phyloP scores from a whole-genome alignment of 2,329 filamentous ascomycete genomes.

The Alternaria arborescens region DNA sequence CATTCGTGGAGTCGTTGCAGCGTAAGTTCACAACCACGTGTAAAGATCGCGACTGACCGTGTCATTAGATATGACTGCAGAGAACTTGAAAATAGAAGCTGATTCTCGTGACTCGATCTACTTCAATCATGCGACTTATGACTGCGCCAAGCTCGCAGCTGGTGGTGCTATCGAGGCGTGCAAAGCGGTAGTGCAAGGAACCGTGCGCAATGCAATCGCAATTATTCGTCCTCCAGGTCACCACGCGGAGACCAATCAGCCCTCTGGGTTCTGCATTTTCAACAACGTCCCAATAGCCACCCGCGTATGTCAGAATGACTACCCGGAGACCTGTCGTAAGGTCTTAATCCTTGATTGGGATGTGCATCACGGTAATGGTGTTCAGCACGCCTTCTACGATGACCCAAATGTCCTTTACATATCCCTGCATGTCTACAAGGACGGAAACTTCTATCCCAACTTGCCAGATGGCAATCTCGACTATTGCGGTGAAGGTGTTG shows the following conservation, averaged over 20 bases:
- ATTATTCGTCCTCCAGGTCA: conserved; percentile 95
- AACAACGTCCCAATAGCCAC: conserved; percentile 96
- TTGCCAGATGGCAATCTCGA: conserved; percentile 66
- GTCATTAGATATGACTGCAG: conserved; percentile 54
- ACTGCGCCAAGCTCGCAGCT: conserved; percentile 82
- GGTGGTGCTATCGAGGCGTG: conserved; percentile 97
- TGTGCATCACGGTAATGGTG: conserved; percentile 84
- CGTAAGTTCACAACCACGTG: conserved; percentile 43
- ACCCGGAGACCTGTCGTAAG: conserved; percentile 82
- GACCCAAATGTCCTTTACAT: conserved; percentile 96
- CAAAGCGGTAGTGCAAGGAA: conserved; percentile 82
- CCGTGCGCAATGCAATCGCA: conserved; percentile 93
- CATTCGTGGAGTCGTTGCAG: conserved; percentile 73
- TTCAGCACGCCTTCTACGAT: conserved; percentile 94
- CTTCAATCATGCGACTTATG: conserved; percentile 79
- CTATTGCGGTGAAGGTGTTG: conserved; percentile 66
- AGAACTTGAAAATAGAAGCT: conserved; percentile 74
- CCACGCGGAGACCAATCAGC: conserved; percentile 84
- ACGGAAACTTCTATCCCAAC: conserved; percentile 84
- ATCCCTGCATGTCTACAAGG: conserved; percentile 87
- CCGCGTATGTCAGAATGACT: conserved; percentile 84
- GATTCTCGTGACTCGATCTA: conserved; percentile 57
- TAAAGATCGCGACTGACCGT: conserved; percentile 17
- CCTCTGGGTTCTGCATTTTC: conserved; percentile 97
- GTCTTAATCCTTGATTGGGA: conserved; percentile 93